Evolutionary conservation across 108 stramenopile genomes (phyloP), one percentile per base, ranked within the genome.

Genomic region (Nannochloropsis oceanica): DNA sequence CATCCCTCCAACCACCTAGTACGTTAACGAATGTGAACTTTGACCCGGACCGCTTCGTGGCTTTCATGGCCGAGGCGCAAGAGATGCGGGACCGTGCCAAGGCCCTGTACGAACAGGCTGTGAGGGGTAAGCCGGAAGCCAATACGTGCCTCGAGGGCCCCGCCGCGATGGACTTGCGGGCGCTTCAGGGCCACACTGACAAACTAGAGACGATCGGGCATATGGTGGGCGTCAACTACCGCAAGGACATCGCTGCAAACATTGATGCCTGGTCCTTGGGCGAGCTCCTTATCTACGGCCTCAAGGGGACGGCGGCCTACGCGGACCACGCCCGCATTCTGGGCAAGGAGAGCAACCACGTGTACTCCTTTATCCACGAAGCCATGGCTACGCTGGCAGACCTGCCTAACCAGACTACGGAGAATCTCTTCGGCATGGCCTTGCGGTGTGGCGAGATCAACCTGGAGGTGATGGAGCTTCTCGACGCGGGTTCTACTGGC

Each of bases 1-100:
- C 34, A 34, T 34, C 5, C 34, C 34, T 34, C 34, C 34, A 34
- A 34, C 34, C 91, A 13, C 93, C 93, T 89, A 91, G 92, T 24
- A 95, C 94, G 5, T 83, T 95, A 73, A 95, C 94, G 79, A 95
- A 95, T 90, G 94, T 95, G 83, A 95, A 95, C 89, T 95, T 95
- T 88, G 86, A 87, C 79, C 92, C 92, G 44, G 91, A 88, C 22
- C 88, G 93, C 85, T 43, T 86, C 81, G 81, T 26, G 42, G 20
- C 43, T 14, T 94, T 91, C 87, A 91, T 93, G 81, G 89, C 83
- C 13, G 89, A 94, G 85, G 93, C 92, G 26, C 80, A 87, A 59
- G 80, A 43, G 12, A 83, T 93, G 44, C 87, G 91, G 80, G 90
- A 88, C 59, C 59, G 59, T 73, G 59, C 59, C 59, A 73, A 73